Conservation (phyloP, 768 basidiomycete genomes). For the Leccinum incarnatum region DNA sequence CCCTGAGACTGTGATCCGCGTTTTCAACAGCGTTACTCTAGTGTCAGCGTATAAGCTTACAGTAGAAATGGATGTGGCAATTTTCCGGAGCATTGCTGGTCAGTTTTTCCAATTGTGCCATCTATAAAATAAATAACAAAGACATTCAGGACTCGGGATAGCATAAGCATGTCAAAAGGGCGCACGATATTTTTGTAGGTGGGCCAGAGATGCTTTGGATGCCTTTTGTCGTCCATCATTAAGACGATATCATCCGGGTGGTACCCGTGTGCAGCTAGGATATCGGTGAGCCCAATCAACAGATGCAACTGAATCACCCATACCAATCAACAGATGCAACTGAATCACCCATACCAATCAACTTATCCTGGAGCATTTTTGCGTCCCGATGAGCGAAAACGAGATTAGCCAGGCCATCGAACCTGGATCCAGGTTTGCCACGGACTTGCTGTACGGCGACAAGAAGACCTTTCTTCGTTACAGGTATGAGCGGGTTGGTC, state of each 20-base stretch:
- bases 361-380: constrained; percentile 2
- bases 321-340: constrained; percentile 15
- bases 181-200: background rate
- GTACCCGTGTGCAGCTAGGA: background rate
- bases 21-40: background rate
- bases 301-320: background rate
- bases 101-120: constrained; percentile 30
- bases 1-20: constrained; percentile 1
- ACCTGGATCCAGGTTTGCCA: background rate
- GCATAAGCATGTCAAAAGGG: background rate
- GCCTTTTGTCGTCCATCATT: background rate
- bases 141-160: background rate
- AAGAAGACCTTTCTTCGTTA: constrained; percentile 20
- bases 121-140: constrained; percentile 16
- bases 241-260: background rate
- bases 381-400: constrained; percentile 21
- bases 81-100: constrained; percentile 41
- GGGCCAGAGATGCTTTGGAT: background rate
- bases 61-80: constrained; percentile 55
- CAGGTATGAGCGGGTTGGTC: background rate
- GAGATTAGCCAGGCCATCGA: constrained; percentile 6
- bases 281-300: background rate
- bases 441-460: constrained; percentile 14
- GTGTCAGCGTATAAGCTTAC: constrained; percentile 30
- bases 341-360: constrained; percentile 16